Evolutionary conservation across 495 filamentous ascomycete species (phyloP), one percentile per base, ranked within the genome.

Genomic region (Podospora conica): DNA sequence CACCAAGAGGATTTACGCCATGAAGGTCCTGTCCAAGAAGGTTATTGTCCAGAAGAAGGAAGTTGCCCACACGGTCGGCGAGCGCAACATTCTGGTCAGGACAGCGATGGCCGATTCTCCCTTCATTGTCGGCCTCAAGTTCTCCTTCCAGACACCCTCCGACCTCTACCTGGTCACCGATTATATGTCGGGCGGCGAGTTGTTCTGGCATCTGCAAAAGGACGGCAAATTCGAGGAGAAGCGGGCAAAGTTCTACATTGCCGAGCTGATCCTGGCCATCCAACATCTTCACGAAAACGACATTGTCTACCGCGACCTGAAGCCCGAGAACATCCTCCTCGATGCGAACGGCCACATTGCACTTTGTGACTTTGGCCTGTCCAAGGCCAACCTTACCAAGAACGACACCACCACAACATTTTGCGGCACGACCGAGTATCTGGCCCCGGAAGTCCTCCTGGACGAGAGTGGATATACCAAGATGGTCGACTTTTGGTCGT

Each of bases 41-140:
- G 95, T 98, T 60, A 98, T 98, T 64, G 95, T 98, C 18, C 95
- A 98, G 78, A 98, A 98, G 85, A 98, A 98, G 78, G 95, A 98
- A 78, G 91, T 98, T 55, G 91, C 93, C 20, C 95, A 98, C 77
- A 98, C 95, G 2, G 85, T 98, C 18, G 95, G 95, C 64, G 96
- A 98, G 78, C 87, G 95, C 29, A 98, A 98, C 74, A 98, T 98
- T 64, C 81, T 98, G 48, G 95, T 98, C 24, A 88, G 95, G 59
- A 98, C 95, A 15, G 96, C 95, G 33, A 98, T 90, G 83, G 86
- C 93, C 22, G 91, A 97, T 61, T 98, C 95, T 12, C 93, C 94
- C 0, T 98, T 98, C 76, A 98, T 98, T 69, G 95, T 98, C 23
- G 95, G 95, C 12, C 83, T 98, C 70, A 98, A 98, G 72, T 98